Evolutionary conservation across 2,329 filamentous ascomycete species (phyloP).

Genomic region (Alternaria alternata): DNA sequence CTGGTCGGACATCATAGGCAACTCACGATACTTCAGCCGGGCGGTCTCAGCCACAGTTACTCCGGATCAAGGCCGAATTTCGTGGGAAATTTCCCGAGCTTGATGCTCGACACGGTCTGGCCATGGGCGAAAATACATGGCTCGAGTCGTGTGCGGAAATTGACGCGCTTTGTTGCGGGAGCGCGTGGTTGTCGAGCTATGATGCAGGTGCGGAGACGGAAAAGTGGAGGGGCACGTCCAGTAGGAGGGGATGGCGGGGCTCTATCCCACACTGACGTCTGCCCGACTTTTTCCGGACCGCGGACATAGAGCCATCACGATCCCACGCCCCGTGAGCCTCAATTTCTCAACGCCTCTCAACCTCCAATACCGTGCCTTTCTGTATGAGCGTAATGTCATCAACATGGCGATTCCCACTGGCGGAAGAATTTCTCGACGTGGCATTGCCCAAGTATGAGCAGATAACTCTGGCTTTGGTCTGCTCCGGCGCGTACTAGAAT

Average conservation of each 20-base stretch:
- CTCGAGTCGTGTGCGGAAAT: constrained; percentile 2
- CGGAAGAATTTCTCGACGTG: constrained; percentile 8
- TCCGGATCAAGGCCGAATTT: constrained; percentile 16
- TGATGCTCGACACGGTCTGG: constrained; percentile 4
- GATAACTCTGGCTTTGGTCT: not conserved
- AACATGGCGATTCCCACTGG: not conserved
- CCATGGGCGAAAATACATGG: constrained; percentile 2
- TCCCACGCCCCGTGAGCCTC: constrained; percentile 5
- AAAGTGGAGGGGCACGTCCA: constrained; percentile 29
- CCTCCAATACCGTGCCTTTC: not conserved
- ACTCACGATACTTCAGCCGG: constrained; percentile 36
- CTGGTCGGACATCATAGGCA: constrained; percentile 28
- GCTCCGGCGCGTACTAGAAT: not conserved
- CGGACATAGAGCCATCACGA: constrained; percentile 24
- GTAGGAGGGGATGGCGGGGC: constrained; percentile 23
- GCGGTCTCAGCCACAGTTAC: constrained; percentile 10
- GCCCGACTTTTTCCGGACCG: constrained; percentile 42
- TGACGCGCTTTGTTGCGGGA: constrained; percentile 39
- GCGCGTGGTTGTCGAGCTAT: constrained; percentile 20
- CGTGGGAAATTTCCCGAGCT: constrained; percentile 5
- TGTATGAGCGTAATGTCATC: not conserved
- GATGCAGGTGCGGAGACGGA: constrained; percentile 30
- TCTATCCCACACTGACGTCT: constrained; percentile 9
- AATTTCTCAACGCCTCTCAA: not conserved
- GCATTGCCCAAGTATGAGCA: not conserved